Percentiles rank a stretch among this genome's conserved stretches.
These are phyloP conservation scores for Cetradonia linearis DNA, from an alignment of 495 filamentous ascomycete species.

Conservation along the genomic window DNA sequence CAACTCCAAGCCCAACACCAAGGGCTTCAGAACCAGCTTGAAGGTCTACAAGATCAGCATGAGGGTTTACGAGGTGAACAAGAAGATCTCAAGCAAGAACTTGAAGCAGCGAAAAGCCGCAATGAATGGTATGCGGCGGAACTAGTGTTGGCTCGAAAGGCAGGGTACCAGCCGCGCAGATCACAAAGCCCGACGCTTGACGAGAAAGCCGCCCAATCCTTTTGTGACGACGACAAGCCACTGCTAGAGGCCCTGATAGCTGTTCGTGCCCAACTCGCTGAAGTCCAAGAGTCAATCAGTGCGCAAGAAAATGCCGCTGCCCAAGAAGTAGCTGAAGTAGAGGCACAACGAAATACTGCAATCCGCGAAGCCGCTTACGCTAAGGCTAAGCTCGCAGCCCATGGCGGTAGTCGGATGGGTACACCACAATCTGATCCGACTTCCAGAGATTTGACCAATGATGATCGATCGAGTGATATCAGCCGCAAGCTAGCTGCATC, in stretches of 20 bases:
- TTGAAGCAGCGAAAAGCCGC: constrained; percentile 68
- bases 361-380: constrained; percentile 89
- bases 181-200: constrained; percentile 67
- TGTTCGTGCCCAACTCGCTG: constrained; percentile 75
- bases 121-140: constrained; percentile 98
- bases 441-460: constrained; percentile 44
- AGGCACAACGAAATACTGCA: constrained; percentile 85
- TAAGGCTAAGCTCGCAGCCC: constrained; percentile 82
- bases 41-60: constrained; percentile 21
- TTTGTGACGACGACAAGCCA: constrained; percentile 83
- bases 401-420: constrained; percentile 58
- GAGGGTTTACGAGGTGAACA: constrained; percentile 18
- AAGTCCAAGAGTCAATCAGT: constrained; percentile 78
- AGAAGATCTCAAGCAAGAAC: constrained; percentile 58
- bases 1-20: constrained; percentile 22
- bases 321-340: constrained; percentile 81
- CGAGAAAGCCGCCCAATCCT: constrained; percentile 59
- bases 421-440: constrained; percentile 58
- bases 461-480: constrained; percentile 67
- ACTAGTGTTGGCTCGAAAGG: constrained; percentile 76
- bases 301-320: constrained; percentile 74
- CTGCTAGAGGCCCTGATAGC: constrained; percentile 85
- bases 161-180: constrained; percentile 68
- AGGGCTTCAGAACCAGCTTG: constrained; percentile 20
- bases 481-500: constrained; percentile 71